phyloP scores from a whole-genome alignment of 164 flowering plant species.

The Cinnamomum chago region DNA sequence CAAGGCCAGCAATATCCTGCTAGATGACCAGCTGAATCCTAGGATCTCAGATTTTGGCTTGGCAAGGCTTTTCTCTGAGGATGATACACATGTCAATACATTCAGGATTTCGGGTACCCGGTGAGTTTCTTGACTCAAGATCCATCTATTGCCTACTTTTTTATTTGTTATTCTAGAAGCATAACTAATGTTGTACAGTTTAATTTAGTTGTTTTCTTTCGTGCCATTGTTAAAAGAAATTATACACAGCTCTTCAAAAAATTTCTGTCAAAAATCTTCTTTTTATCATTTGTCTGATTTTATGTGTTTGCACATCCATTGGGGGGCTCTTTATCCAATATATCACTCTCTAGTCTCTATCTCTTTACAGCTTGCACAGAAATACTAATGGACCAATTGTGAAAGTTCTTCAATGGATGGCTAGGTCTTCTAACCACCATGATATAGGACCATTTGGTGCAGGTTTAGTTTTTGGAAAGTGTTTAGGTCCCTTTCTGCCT shows the following conservation, averaged over 20 bases:
- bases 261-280: slow-evolving; percentile 4
- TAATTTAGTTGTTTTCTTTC: not conserved
- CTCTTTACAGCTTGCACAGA: too few species aligned
- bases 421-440: too few species aligned
- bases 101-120: slow-evolving; percentile 71
- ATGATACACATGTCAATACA: slow-evolving; percentile 69
- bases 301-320: not conserved
- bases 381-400: too few species aligned
- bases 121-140: slow-evolving; percentile 42
- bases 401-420: too few species aligned
- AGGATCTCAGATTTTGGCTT: slow-evolving; percentile 90
- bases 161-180: too few species aligned
- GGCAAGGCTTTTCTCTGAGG: slow-evolving; percentile 83
- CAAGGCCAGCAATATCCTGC: slow-evolving; percentile 78
- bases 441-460: too few species aligned
- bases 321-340: too few species aligned
- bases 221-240: not conserved
- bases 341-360: too few species aligned
- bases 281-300: slow-evolving; percentile 4
- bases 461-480: too few species aligned
- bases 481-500: too few species aligned
- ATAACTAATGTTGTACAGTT: too few species aligned
- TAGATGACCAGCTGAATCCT: slow-evolving; percentile 67
- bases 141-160: not conserved
- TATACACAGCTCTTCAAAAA: not conserved